These are phyloP conservation scores for Solanum phureja DNA, from an alignment of 257 asterid species.

Conservation along the genomic window DNA sequence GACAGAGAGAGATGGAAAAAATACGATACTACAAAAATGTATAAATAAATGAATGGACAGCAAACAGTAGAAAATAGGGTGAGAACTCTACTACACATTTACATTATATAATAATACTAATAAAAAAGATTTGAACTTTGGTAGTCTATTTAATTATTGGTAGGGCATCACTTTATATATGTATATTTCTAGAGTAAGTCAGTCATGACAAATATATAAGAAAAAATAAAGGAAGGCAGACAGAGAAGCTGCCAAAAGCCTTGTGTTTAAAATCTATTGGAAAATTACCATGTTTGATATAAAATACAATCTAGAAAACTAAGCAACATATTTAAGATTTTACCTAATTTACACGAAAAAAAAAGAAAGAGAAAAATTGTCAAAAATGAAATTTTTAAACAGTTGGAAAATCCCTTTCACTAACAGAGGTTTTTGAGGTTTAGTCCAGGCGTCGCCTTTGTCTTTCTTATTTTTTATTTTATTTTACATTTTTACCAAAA, in stretches of 20 bases:
- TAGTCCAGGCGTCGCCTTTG: background rate
- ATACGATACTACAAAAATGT: background rate
- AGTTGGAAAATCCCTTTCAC: background rate
- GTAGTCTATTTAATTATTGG: background rate
- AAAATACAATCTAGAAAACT: background rate
- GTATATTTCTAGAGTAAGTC: background rate
- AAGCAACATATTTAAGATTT: background rate
- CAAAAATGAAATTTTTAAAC: background rate
- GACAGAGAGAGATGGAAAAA: constrained; percentile 3
- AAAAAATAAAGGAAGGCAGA: background rate
- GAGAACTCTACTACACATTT: background rate
- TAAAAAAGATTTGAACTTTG: background rate
- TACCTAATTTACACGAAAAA: background rate
- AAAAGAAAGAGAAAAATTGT: background rate
- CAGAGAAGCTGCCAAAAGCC: background rate
- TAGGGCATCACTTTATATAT: background rate
- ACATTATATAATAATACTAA: background rate
- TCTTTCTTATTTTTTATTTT: background rate
- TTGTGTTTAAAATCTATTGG: background rate
- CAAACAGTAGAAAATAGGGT: constrained; percentile 17
- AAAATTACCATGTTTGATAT: background rate
- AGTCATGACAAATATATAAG: background rate
- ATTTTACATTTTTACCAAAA: background rate
- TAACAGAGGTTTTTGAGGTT: background rate
- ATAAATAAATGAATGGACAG: constrained; percentile 37